Conservation (phyloP, 225 moss, liverwort and hornwort species). For the Pseudoscleropodium purum region DNA sequence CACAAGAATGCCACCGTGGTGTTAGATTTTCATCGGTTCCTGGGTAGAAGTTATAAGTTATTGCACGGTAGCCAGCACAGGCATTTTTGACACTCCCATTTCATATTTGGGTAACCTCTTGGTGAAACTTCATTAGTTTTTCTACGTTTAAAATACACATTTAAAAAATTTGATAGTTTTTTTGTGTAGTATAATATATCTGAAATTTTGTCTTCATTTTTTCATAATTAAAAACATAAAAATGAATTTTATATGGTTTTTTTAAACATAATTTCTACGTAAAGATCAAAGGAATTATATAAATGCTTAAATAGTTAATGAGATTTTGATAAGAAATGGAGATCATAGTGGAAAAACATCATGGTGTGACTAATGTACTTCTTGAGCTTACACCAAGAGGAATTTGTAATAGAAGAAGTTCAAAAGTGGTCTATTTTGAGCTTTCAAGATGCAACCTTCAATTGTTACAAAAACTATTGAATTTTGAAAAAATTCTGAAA, state of each 20-base stretch:
- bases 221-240: background rate
- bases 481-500: no score
- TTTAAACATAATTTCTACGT: fast-evolving
- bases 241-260: background rate
- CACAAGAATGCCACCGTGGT: background rate
- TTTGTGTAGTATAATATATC: background rate
- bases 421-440: background rate
- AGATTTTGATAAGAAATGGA: background rate
- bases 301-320: background rate
- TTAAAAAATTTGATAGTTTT: background rate
- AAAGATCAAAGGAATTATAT: background rate
- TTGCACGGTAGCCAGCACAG: background rate
- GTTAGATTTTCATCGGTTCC: background rate
- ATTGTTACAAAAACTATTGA: no score
- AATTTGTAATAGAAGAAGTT: background rate
- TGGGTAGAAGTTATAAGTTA: background rate
- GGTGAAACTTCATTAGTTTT: background rate
- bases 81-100: background rate
- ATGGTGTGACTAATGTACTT: background rate
- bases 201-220: background rate
- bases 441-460: background rate
- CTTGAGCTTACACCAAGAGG: background rate
- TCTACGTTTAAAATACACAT: background rate
- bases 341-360: background rate
- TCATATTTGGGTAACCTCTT: background rate